Base-by-base conservation (phyloP, 2,329 filamentous ascomycete genomes). In the Lachnellula subtilissima region DNA sequence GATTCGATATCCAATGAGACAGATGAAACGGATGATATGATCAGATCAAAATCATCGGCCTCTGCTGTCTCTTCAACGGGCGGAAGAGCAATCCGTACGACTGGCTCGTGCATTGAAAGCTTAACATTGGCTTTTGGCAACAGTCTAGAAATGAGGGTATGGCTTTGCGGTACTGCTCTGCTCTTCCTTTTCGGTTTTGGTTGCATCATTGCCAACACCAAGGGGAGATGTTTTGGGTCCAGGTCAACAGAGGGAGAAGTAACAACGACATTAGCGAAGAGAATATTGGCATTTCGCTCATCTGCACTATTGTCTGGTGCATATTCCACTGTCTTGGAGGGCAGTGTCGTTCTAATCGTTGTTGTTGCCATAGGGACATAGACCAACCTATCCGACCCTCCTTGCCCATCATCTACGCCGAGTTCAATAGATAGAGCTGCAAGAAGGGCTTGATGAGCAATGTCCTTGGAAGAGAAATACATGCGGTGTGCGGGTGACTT, bases 281-380 rank as follows among this genome's bases (percentile, higher is more conserved):
- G 78, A 40, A 99, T 94, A 69, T 99, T 99, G 49, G 91, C 89
- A 67, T 99, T 99, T 60, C 90, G 85, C 72, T 97, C 91, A 62
- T 88, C 87, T 11, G 82, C 78, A 39, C 83, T 86, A 63, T 87
- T 87, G 36, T 87, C 82, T 56, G 86, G 81, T 1, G 86, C 83
- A 53, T 92, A 82, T 69, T 93, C 88, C 11, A 99, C 86, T 0
- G 92, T 96, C 72, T 97, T 97, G 12, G 94, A 95, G 5, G 93
- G 93, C 7, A 97, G 75, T 0, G 95, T 99, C 0, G 94, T 97
- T 71, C 93, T 91, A 57, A 97, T 84, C 0, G 87, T 99, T 2
- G 92, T 96, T 1, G 94, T 99, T 19, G 93, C 89, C 94, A 99
- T 97, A 0, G 94, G 94, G 45, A 99, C 83, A 70, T 99, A 99